Evolutionary conservation across 352 stramenopile genomes (phyloP).

Genomic region (Phytopythium vexans): DNA sequence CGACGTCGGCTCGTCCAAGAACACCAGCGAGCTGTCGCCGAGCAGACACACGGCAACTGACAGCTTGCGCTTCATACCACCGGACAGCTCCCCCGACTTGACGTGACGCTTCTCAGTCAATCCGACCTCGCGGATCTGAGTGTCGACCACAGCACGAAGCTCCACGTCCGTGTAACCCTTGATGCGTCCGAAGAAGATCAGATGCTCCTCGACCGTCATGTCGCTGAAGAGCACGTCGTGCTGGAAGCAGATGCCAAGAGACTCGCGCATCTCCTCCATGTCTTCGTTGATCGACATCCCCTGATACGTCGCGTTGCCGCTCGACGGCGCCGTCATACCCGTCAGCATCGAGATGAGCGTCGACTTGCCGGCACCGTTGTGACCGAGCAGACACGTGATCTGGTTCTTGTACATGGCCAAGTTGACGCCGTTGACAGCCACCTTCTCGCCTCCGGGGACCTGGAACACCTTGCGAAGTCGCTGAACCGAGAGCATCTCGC

Average conservation of each 20-base stretch:
- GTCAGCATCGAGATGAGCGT: constrained; percentile 92
- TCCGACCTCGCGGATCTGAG: no score
- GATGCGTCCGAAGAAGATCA: no score
- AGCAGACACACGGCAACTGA: no score
- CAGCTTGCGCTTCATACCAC: no score
- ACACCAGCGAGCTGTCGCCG: no score
- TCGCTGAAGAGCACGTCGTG: no score
- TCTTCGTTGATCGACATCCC: constrained; percentile 74
- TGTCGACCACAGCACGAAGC: no score
- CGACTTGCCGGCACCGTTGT: constrained; percentile 92
- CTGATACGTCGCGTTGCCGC: constrained; percentile 61
- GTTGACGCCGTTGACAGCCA: constrained; percentile 79
- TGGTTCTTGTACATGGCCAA: constrained; percentile 91
- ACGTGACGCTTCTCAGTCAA: no score
- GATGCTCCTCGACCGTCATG: no score
- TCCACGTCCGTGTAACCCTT: no score
- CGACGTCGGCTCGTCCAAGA: no score
- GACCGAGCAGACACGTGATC: constrained; percentile 89
- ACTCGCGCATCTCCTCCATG: constrained; percentile 67
- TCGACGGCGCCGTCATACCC: constrained; percentile 59
- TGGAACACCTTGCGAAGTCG: constrained; percentile 63
- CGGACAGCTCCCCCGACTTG: no score
- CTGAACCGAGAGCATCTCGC: constrained; percentile 37
- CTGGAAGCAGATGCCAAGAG: constrained; percentile 71
- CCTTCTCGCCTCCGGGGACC: constrained; percentile 68